Conservation (phyloP, 1,139 yeast genomes). For the Blastobotrys serpentis region DNA sequence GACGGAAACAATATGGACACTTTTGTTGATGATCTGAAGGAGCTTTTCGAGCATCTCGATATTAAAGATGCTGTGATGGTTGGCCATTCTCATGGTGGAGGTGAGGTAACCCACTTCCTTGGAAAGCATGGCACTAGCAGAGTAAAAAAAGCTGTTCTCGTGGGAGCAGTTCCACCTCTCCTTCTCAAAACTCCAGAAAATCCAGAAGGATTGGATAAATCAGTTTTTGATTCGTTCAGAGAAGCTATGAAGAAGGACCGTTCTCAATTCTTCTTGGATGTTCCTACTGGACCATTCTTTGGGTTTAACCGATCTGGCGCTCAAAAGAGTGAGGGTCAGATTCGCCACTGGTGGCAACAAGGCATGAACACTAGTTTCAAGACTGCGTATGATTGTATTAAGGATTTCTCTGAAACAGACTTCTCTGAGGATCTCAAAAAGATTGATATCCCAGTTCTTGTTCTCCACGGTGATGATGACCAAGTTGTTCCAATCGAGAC, state of each 20-base stretch:
- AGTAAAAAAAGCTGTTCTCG: slow-evolving; percentile 21
- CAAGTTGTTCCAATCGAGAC: slow-evolving; percentile 21
- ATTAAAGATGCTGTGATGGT: slow-evolving; percentile 20
- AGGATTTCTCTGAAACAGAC: slow-evolving; percentile 21
- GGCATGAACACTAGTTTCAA: slow-evolving; percentile 20
- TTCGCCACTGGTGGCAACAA: slow-evolving; percentile 24
- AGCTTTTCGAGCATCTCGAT: slow-evolving; percentile 16
- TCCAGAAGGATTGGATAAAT: slow-evolving; percentile 15
- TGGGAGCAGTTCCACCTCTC: slow-evolving; percentile 21
- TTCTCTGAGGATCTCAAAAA: slow-evolving; percentile 20
- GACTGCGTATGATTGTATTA: slow-evolving; percentile 18
- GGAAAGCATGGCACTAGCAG: slow-evolving; percentile 16
- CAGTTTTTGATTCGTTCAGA: slow-evolving; percentile 19
- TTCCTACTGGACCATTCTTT: slow-evolving; percentile 20
- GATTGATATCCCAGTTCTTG: slow-evolving; percentile 17
- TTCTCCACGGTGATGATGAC: slow-evolving; percentile 24
- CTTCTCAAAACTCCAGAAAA: slow-evolving; percentile 17
- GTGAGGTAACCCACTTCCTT: slow-evolving; percentile 19
- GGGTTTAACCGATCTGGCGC: slow-evolving; percentile 19
- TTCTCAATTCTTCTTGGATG: slow-evolving; percentile 20
- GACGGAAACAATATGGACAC: slow-evolving; percentile 22
- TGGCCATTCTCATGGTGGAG: slow-evolving; percentile 24
- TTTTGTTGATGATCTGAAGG: slow-evolving; percentile 20
- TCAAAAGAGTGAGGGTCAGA: slow-evolving; percentile 15
- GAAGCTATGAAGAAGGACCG: slow-evolving; percentile 15